Percentiles rank a stretch among this genome's conserved stretches.
Evolutionary conservation across 108 stramenopile genomes (phyloP).

Genomic region (Halocafeteria seosinensis): DNA sequence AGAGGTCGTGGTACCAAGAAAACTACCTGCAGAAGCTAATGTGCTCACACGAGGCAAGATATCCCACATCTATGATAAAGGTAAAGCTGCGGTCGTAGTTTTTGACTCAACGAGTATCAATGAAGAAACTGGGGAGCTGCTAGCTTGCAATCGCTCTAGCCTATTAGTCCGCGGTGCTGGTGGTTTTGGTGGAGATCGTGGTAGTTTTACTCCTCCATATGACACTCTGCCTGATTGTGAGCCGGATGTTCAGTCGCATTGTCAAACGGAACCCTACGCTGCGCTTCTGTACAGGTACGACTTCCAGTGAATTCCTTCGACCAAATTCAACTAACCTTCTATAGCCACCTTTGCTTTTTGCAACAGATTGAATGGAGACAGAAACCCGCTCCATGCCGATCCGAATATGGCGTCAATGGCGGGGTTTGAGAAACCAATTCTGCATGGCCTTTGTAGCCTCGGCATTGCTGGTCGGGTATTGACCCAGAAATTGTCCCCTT

Average conservation of each 20-base stretch:
- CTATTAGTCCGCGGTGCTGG: background rate
- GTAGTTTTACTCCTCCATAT: background rate
- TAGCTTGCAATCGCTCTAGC: background rate
- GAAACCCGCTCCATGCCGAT: slow-evolving; percentile 66
- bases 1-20: background rate
- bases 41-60: background rate
- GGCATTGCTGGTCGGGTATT: slow-evolving; percentile 50
- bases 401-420: slow-evolving; percentile 15
- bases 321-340: background rate
- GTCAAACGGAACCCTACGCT: too few species aligned
- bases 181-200: background rate
- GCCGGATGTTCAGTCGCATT: too few species aligned
- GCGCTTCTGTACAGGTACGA: too few species aligned
- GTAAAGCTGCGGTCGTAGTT: background rate
- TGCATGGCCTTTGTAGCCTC: slow-evolving; percentile 66
- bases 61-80: background rate
- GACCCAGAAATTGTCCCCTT: slow-evolving; percentile 11
- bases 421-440: slow-evolving; percentile 40
- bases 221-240: background rate
- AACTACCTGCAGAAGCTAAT: background rate
- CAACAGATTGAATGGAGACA: slow-evolving; percentile 70
- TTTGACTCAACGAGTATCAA: background rate
- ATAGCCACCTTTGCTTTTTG: slow-evolving; percentile 6
- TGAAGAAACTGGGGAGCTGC: background rate
- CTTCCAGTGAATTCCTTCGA: background rate